Evolutionary conservation across 495 filamentous ascomycete species (phyloP).

Genomic region (Xylaria curta): DNA sequence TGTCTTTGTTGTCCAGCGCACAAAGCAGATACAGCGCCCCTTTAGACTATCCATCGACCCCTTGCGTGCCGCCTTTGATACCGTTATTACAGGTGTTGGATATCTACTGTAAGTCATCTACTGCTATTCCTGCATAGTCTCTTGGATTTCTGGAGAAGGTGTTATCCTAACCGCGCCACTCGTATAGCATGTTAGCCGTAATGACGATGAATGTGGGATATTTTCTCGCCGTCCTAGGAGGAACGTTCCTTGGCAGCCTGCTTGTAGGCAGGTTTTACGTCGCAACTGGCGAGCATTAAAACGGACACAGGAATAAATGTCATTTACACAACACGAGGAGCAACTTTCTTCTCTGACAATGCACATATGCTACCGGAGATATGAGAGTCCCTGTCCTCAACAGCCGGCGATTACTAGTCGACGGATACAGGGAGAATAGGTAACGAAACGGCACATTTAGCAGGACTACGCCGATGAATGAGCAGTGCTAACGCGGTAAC

Average conservation of each 20-base stretch:
- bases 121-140: neutral
- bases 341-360: neutral
- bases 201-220: constrained; percentile 99
- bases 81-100: constrained; percentile 73
- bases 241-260: constrained; percentile 84
- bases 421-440: neutral
- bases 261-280: constrained; percentile 71
- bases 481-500: neutral
- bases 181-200: constrained; percentile 88
- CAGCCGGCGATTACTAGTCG: neutral
- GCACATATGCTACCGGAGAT: neutral
- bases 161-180: constrained; percentile 28
- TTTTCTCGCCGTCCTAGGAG: constrained; percentile 84
- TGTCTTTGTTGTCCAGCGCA: constrained; percentile 69
- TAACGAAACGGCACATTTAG: neutral
- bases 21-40: constrained; percentile 57
- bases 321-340: neutral
- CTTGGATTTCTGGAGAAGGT: neutral
- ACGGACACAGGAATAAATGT: neutral
- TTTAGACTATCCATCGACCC: constrained; percentile 84
- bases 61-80: constrained; percentile 70
- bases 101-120: constrained; percentile 83
- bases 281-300: constrained; percentile 21
- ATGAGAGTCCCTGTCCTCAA: neutral
- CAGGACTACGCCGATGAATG: neutral